Percentiles rank a stretch among this genome's conserved stretches.
phyloP scores from a whole-genome alignment of 495 filamentous ascomycete species.

The Tuber melanosporum region DNA sequence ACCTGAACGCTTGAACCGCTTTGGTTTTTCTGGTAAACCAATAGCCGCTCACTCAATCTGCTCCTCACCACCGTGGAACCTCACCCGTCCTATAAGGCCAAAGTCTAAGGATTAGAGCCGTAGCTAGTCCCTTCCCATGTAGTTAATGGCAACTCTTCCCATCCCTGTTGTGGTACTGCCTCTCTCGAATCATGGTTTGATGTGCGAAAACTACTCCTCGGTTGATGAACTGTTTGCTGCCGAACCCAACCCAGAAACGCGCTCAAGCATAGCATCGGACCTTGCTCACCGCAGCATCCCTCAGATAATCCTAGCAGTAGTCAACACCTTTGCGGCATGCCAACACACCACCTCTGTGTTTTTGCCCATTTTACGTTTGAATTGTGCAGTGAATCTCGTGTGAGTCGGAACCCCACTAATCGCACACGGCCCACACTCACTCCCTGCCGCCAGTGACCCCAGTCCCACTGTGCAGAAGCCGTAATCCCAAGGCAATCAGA shows the following conservation, averaged over 20 bases:
- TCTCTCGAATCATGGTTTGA: not conserved
- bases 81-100: not conserved
- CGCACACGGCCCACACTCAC: not conserved
- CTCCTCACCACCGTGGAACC: not conserved
- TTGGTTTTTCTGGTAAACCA: not conserved
- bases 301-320: not conserved
- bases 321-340: not conserved
- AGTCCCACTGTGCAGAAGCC: not conserved
- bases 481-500: slow-evolving; percentile 1
- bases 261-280: not conserved
- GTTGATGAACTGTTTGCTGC: not conserved
- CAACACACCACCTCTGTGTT: not conserved
- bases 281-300: not conserved
- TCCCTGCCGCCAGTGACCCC: not conserved
- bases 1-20: not conserved
- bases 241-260: not conserved
- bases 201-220: not conserved
- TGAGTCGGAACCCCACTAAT: slow-evolving; percentile 1
- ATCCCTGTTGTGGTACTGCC: not conserved
- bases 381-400: not conserved
- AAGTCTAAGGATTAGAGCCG: not conserved
- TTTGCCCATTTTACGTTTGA: not conserved
- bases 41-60: not conserved
- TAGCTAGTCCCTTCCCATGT: not conserved
- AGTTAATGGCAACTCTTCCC: not conserved